phyloP scores from a whole-genome alignment of 1,284 basidiomycete species.

The Phellopilus nigrolimitatus region DNA sequence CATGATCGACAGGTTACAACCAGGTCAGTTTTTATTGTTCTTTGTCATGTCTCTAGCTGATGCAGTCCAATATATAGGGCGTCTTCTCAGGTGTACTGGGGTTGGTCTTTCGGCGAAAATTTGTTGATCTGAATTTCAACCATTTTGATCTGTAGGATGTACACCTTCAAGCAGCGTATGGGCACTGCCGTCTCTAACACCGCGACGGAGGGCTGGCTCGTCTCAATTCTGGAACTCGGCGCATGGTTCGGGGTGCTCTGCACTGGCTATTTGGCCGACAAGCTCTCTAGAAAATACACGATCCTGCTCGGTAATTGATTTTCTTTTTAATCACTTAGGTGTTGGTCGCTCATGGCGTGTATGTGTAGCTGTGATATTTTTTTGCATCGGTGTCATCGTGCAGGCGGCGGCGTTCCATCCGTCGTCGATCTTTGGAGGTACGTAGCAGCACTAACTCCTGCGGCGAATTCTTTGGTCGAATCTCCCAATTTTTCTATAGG shows the following conservation, averaged over 20 bases:
- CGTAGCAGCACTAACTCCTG: constrained; percentile 41
- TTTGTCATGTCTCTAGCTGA: neutral
- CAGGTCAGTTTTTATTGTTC: constrained; percentile 37
- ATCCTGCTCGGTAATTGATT: constrained; percentile 51
- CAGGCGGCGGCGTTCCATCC: constrained; percentile 54
- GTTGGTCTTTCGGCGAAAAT: constrained; percentile 30
- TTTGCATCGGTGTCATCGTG: constrained; percentile 66
- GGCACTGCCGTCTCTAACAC: constrained; percentile 44
- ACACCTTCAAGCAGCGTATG: constrained; percentile 52
- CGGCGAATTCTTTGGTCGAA: constrained; percentile 31
- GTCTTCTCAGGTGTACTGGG: constrained; percentile 69
- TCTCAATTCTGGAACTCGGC: constrained; percentile 64
- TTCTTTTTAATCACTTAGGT: neutral
- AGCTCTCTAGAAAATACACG: constrained; percentile 65
- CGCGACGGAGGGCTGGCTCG: constrained; percentile 61
- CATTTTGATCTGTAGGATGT: constrained; percentile 40
- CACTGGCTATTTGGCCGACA: constrained; percentile 67
- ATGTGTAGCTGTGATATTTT: constrained; percentile 57
- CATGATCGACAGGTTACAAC: constrained; percentile 47
- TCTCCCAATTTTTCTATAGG: constrained; percentile 32
- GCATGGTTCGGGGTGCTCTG: constrained; percentile 70
- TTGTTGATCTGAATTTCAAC: constrained; percentile 26
- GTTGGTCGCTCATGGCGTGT: neutral
- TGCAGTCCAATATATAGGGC: constrained; percentile 36
- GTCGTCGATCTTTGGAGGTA: constrained; percentile 62